Base-by-base conservation (phyloP, 1,284 basidiomycete genomes). In the Exsudoporus floridanus region DNA sequence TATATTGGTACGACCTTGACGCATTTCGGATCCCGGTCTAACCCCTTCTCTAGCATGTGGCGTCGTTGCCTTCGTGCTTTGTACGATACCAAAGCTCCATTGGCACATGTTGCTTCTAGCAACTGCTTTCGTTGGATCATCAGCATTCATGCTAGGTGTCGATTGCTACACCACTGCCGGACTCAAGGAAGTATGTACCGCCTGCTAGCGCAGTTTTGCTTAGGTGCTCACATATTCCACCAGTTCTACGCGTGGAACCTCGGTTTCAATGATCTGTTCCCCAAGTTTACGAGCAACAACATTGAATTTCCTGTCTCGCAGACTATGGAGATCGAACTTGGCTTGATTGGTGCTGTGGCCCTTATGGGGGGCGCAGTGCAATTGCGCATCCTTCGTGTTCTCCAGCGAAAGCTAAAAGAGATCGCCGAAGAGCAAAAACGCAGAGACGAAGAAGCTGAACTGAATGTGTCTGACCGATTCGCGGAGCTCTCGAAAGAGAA, bases 191-290 rank as follows among this genome's bases (percentile, higher is more conserved):
- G 89, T 89, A 58, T 70, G 69, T 54, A 19, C 31, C 39, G 10
- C 14, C 23, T 53, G 14, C 18, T 23, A 8, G 18, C 36, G 4
- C 23, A 2, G 16, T 44, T 40, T 58, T 33, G 18, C 21, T 46
- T 16, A n/a, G 7, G 40, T 46, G 48, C 52, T 60, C 23, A 62
- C 47, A 35, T 34, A 41, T 35, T 23, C 13, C 18, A 31, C 28
- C 56, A 92, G 89, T 97, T 96, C 73, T 98, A 97, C 72, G 77
- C 96, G 46, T 96, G 90, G 85, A 98, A 97, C 66, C 75, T 98
- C 41, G 95, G 95, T 18, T 93, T 94, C 72, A 77, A 75, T 9
- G 64, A 75, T 4, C 72, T 97, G 33, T 97, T 96, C 72, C 84
- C 88, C 13, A 88, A 86, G 60, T 92, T 84, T 60, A 72, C 73